These are phyloP conservation scores for Zygnema circumcarinatum DNA, from an alignment of 139 green algal genomes.

Conservation along the genomic window DNA sequence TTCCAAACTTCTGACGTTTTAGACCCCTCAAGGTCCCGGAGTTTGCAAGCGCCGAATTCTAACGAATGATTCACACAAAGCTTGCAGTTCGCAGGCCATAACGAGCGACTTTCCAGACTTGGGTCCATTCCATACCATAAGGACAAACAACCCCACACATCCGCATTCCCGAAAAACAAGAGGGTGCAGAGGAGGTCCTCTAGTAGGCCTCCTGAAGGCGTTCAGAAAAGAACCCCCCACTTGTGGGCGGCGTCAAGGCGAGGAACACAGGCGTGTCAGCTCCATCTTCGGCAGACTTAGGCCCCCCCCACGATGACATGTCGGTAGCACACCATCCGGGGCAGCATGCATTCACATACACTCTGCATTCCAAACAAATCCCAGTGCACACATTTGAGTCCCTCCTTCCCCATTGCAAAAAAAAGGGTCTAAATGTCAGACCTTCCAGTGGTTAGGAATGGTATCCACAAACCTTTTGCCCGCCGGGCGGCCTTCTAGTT, in stretches of 20 bases:
- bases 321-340: constrained; percentile 56
- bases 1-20: no score
- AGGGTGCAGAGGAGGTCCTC: no score
- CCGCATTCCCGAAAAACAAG: no score
- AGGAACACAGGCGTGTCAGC: constrained; percentile 38
- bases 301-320: constrained; percentile 54
- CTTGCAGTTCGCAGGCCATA: no score
- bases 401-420: not conserved
- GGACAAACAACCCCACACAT: no score
- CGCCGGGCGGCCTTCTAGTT: constrained; percentile 7
- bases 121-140: no score
- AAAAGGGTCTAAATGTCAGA: not conserved
- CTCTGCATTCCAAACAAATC: constrained; percentile 32
- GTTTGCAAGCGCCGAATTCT: no score
- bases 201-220: constrained; percentile 4
- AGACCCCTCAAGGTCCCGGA: no score
- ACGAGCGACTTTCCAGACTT: no score
- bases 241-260: not conserved
- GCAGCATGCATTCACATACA: constrained; percentile 59
- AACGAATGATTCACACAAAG: no score
- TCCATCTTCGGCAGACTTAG: constrained; percentile 26
- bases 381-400: not conserved
- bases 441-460: not conserved
- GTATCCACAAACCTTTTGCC: not conserved
- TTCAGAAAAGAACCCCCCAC: constrained; percentile 11